These are phyloP conservation scores for Diaporthe citri DNA, from an alignment of 2,329 filamentous ascomycete genomes.

Conservation along the genomic window DNA sequence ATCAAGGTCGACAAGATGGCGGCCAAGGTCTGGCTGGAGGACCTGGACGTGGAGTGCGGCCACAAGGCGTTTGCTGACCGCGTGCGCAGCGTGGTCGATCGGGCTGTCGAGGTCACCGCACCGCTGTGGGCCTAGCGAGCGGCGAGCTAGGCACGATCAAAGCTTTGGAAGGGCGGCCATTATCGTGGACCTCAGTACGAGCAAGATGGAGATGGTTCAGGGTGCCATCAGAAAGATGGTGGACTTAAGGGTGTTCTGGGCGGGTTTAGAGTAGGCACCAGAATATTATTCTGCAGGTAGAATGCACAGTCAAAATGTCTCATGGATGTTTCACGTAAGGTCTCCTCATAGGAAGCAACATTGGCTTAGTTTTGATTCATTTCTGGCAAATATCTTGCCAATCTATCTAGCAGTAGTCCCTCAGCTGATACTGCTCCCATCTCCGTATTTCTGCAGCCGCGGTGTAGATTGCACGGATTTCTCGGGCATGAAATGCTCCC, in stretches of 20 bases:
- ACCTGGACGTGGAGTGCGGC: conserved; percentile 87
- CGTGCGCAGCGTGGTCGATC: conserved; percentile 89
- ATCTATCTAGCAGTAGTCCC: not conserved
- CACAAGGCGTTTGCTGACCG: conserved; percentile 85
- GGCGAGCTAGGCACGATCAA: no score
- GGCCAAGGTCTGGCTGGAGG: conserved; percentile 92
- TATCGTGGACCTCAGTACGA: not conserved
- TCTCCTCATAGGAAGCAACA: not conserved
- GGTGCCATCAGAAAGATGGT: no score
- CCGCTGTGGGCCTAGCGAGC: conserved; percentile 72
- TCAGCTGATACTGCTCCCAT: not conserved
- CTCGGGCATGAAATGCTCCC: not conserved
- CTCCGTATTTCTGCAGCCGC: not conserved
- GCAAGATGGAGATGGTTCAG: not conserved
- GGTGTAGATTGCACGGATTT: not conserved
- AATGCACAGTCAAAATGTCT: not conserved
- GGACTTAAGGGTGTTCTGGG: not conserved
- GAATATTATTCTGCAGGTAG: not conserved
- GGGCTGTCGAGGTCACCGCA: conserved; percentile 88
- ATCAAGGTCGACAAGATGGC: conserved; percentile 90
- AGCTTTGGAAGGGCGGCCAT: not conserved
- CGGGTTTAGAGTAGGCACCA: not conserved
- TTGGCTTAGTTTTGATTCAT: not conserved
- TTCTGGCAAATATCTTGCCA: conserved; percentile 7
- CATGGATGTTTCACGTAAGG: not conserved